Base-by-base conservation (phyloP, 129 eudicot species). In the Tagetes patula region DNA sequence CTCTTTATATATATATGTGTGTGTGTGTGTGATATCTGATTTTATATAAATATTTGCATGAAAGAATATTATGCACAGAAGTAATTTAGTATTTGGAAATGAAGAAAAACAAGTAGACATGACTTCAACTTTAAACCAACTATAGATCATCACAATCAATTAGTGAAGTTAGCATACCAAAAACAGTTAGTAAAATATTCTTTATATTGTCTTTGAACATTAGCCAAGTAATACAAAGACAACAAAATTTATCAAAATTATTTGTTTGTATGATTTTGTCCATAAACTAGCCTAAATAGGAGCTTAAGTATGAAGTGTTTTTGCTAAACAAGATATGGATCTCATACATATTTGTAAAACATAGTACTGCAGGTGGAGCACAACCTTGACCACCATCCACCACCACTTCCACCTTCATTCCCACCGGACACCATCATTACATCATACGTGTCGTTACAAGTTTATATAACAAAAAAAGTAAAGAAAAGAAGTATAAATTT, bases 41-140 rank as follows among this genome's bases (percentile, higher is more conserved):
- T 7, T 14, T 14, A 38, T 13, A 32, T 32, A 31, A 58, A 32
- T 3, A 20, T 6, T 43, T 43, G 48, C 10, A 43, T 20, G 27
- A 20, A 20, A 20, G 27, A 20, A 20, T 20, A 20, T 20, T 20
- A 20, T 20, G 27, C 27, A 20, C 3, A 39, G 4, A 39, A 47
- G 59, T 47, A 45, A 31, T 32, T 31, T 30, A 27, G 52, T 52
- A 53, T n/a, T 14, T 53, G 13, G 64, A 70, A 70, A 65, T 46
- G 40, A 67, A 46, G 58, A 9, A 65, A 40, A 70, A 9, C 74
- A 50, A 49, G 32, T 50, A 69, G 20, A 69, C 46, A 47, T 46
- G 42, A 32, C 72, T 68, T 67, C 41, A 47, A 53, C 47, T 54
- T 37, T 43, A 52, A 70, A 70, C 63, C 49, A 70, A 70, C 63